Evolutionary conservation across 371 early-diverging fungal genomes (phyloP), one percentile per base, ranked within the genome.

Genomic region (Coemansia sp.): DNA sequence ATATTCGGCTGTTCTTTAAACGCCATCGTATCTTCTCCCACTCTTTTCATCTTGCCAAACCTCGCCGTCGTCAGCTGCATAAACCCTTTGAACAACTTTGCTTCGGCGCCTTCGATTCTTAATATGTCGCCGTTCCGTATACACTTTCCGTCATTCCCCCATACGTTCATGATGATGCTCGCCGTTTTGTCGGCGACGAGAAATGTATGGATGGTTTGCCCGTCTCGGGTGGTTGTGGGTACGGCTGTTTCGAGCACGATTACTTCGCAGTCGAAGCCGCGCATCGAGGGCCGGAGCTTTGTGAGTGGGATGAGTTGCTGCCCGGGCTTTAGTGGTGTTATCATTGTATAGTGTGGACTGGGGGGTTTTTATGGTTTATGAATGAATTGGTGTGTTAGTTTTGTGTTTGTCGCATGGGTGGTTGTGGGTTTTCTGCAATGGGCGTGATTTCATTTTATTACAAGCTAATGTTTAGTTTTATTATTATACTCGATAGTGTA

Each of bases 71-170:
- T 72, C 32, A 81, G 59, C 58, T 74, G 78, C 59, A 81, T 56
- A 44, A 74, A 74, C 13, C 81, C 81, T 55, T 73, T 81, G 62
- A 80, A 81, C 17, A 81, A 64, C 64, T 69, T 81, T 19, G 81
- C 79, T 41, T 81, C 81, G 3, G 76, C 84, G 59, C 83, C 83
- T 23, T 79, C 73, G 4, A 87, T 78, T 12, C 82, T 77, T 13
- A 87, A 56, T 39, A 87, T 86, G 63, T 87, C 87, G 13, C 88
- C 88, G 58, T 63, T 73, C 24, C 72, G 74, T 21, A 87, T 80
- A 51, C 55, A 68, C 41, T 65, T 63, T 13, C 85, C 88, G 36
- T 65, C 67, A 13, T 71, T 58, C n/a, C 85, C 85, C 85, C 86
- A 87, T 2, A 85, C 73, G 57, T 57, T 83, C 66, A 85, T 69